Evolutionary conservation across 495 filamentous ascomycete genomes (phyloP).

Genomic region (Hypoxylon lenormandii): DNA sequence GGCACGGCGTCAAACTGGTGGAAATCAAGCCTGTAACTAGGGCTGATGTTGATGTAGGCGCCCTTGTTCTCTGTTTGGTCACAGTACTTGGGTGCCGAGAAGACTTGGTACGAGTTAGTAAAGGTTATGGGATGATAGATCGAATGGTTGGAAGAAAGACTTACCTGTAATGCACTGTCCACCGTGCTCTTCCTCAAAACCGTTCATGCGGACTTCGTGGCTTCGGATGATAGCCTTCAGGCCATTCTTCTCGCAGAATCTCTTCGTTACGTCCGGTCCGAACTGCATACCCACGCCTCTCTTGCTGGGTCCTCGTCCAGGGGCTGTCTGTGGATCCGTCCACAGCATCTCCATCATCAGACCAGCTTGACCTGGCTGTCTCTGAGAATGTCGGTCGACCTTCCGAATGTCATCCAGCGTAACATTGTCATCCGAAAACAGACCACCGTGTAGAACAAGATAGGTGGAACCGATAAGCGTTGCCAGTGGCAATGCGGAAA

Average conservation of each 20-base stretch:
- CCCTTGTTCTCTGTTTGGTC: slow-evolving; percentile 98
- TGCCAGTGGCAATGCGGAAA: slow-evolving; percentile 92
- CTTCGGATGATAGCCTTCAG: slow-evolving; percentile 94
- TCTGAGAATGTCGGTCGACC: slow-evolving; percentile 88
- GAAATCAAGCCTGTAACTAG: slow-evolving; percentile 89
- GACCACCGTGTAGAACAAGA: slow-evolving; percentile 91
- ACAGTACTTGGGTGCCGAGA: slow-evolving; percentile 97
- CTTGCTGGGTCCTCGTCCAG: slow-evolving; percentile 93
- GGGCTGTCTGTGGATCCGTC: slow-evolving; percentile 90
- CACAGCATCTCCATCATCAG: slow-evolving; percentile 99
- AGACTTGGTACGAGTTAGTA: slow-evolving; percentile 68
- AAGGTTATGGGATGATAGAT: not conserved
- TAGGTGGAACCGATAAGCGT: slow-evolving; percentile 92
- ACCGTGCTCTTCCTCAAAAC: slow-evolving; percentile 97
- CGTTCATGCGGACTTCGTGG: slow-evolving; percentile 97
- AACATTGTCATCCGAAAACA: slow-evolving; percentile 97
- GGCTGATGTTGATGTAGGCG: slow-evolving; percentile 96
- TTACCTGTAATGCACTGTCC: slow-evolving; percentile 93
- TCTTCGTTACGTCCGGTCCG: slow-evolving; percentile 94
- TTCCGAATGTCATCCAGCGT: slow-evolving; percentile 93
- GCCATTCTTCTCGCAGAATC: slow-evolving; percentile 95
- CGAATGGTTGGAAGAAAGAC: slow-evolving; percentile 15
- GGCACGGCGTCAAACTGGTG: slow-evolving; percentile 95
- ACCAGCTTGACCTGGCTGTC: slow-evolving; percentile 93
- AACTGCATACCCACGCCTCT: slow-evolving; percentile 96